Evolutionary conservation across 768 basidiomycete genomes (phyloP).

Genomic region (Exidia glandulosa): DNA sequence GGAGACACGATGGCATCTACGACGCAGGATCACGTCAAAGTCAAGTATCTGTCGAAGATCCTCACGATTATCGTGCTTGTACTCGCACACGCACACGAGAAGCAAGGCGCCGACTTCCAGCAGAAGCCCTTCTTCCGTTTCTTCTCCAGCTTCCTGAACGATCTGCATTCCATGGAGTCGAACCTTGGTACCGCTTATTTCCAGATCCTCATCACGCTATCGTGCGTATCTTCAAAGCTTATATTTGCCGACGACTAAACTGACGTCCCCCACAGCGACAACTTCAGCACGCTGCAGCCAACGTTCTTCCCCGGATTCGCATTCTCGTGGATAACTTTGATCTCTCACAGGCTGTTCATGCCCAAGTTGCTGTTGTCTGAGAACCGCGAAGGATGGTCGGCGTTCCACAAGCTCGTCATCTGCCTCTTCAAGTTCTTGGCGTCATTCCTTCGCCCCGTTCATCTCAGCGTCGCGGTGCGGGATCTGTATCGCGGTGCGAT

Average conservation of each 20-base stretch:
- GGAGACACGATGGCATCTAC: constrained; percentile 82
- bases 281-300: constrained; percentile 91
- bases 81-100: constrained; percentile 88
- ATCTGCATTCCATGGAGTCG: constrained; percentile 76
- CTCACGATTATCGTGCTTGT: constrained; percentile 95
- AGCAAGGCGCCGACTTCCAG: constrained; percentile 82
- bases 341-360: constrained; percentile 96
- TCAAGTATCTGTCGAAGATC: constrained; percentile 94
- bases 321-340: constrained; percentile 94
- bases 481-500: constrained; percentile 87
- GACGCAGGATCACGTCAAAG: constrained; percentile 90
- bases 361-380: constrained; percentile 82
- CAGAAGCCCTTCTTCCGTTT: constrained; percentile 98
- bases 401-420: constrained; percentile 88
- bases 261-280: constrained; percentile 51
- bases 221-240: constrained; percentile 46
- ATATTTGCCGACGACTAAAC: neutral
- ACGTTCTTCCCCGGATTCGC: constrained; percentile 96
- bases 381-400: constrained; percentile 91
- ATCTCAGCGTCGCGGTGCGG: constrained; percentile 68
- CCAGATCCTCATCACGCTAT: constrained; percentile 75
- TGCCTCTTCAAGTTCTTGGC: constrained; percentile 92
- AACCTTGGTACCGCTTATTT: constrained; percentile 85
- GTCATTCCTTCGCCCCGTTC: constrained; percentile 78
- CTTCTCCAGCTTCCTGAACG: constrained; percentile 92